These are phyloP conservation scores for Suillus ampliporus DNA, from an alignment of 768 basidiomycete genomes.

Conservation along the genomic window DNA sequence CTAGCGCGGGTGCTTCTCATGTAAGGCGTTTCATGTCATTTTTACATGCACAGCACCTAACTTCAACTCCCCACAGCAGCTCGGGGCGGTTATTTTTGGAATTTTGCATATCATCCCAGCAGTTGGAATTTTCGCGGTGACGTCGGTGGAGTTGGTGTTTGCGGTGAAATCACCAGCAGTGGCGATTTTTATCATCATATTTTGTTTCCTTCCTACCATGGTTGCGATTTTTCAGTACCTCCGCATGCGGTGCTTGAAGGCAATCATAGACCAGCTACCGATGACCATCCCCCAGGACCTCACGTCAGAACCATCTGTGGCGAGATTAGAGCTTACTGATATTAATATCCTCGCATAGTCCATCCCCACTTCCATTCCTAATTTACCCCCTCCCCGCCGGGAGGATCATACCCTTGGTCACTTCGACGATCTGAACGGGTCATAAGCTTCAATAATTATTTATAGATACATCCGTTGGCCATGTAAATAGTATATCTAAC, in stretches of 20 bases:
- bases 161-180: conserved; percentile 28
- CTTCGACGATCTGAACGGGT: no score
- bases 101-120: conserved; percentile 32
- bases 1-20: conserved; percentile 22
- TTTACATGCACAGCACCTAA: not conserved
- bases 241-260: not conserved
- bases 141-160: conserved; percentile 21
- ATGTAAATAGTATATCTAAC: conserved; percentile 13
- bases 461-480: not conserved
- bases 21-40: conserved; percentile 16
- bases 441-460: not conserved
- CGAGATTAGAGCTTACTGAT: not conserved
- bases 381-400: not conserved
- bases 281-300: not conserved
- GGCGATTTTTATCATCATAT: conserved; percentile 23
- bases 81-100: conserved; percentile 23
- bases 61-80: not conserved
- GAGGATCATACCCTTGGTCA: not conserved
- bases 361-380: not conserved
- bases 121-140: conserved; percentile 30
- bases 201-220: conserved; percentile 28
- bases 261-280: conserved; percentile 2
- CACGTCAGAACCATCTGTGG: not conserved
- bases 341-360: not conserved
- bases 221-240: conserved; percentile 7